Conservation (phyloP, 2,329 filamentous ascomycete genomes). For the Aureobasidium sp. region DNA sequence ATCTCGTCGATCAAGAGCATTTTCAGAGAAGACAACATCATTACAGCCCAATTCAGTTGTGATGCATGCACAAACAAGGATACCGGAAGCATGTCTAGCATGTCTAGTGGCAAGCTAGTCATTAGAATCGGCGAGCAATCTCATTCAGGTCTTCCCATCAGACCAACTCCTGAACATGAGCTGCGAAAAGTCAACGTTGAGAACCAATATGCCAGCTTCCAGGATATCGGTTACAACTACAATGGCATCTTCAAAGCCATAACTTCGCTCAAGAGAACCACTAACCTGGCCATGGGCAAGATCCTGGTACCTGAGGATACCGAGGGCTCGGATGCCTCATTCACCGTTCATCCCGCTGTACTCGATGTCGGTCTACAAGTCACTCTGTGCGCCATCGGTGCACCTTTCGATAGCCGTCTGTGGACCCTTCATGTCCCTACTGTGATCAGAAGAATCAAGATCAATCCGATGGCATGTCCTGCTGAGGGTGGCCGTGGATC, state of each 20-base stretch:
- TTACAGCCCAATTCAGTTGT: not conserved
- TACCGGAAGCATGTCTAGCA: not conserved
- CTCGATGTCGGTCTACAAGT: slow-evolving; percentile 26
- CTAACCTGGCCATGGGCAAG: not conserved
- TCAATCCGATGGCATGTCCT: slow-evolving; percentile 17
- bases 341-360: slow-evolving; percentile 20
- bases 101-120: slow-evolving; percentile 20
- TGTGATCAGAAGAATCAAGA: slow-evolving; percentile 15
- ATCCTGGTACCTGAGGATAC: not conserved
- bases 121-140: slow-evolving; percentile 19
- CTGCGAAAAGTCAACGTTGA: slow-evolving; percentile 9
- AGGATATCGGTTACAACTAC: slow-evolving; percentile 20
- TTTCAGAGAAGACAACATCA: not conserved
- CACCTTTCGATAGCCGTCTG: slow-evolving; percentile 22
- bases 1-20: slow-evolving; percentile 6
- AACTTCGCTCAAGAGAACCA: slow-evolving; percentile 1
- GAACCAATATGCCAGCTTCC: slow-evolving; percentile 17
- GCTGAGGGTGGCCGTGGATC: not conserved
- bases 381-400: slow-evolving; percentile 21
- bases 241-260: slow-evolving; percentile 11
- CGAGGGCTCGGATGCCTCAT: slow-evolving; percentile 20
- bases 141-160: slow-evolving; percentile 16
- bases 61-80: not conserved
- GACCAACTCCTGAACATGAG: not conserved
- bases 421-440: slow-evolving; percentile 19